Percentiles rank a stretch among this genome's conserved stretches.
Conservation (phyloP, 2,329 filamentous ascomycete genomes). For the Colletotrichum brevisporum region DNA sequence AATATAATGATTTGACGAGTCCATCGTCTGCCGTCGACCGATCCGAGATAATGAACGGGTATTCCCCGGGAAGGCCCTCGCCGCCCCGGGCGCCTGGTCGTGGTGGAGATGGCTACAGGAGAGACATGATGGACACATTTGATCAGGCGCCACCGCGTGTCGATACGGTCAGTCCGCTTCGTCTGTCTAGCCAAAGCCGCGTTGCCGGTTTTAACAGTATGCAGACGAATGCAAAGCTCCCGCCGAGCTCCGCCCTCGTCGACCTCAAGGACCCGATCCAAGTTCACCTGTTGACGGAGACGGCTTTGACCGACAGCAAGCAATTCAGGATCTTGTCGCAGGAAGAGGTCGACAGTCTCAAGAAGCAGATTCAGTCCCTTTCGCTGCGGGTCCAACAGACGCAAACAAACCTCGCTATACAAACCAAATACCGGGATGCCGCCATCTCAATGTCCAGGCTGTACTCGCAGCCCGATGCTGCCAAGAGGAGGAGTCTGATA, state of each 20-base stretch:
- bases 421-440: conserved; percentile 95
- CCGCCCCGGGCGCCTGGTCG: conserved; percentile 53
- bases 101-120: conserved; percentile 70
- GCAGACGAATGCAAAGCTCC: conserved; percentile 65
- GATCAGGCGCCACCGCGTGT: conserved; percentile 66
- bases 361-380: conserved; percentile 85
- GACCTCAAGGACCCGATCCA: conserved; percentile 82
- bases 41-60: conserved; percentile 55
- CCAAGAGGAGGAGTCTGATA: conserved; percentile 63
- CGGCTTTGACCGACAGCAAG: conserved; percentile 89
- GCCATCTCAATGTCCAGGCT: conserved; percentile 88
- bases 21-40: conserved; percentile 9
- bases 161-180: conserved; percentile 66
- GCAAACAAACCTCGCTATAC: conserved; percentile 86
- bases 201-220: conserved; percentile 38
- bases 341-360: conserved; percentile 91
- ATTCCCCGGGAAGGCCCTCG: conserved; percentile 50
- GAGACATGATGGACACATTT: conserved; percentile 67
- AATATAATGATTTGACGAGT: conserved; percentile 41
- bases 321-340: conserved; percentile 88
- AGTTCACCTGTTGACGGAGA: conserved; percentile 93
- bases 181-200: background rate
- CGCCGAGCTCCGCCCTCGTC: conserved; percentile 69
- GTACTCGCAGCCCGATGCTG: conserved; percentile 71
- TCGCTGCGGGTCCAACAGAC: conserved; percentile 85